Percentiles rank a stretch among this genome's conserved stretches.
These are phyloP conservation scores for Podospora fimiseda DNA, from an alignment of 495 filamentous ascomycete genomes.

Conservation along the genomic window DNA sequence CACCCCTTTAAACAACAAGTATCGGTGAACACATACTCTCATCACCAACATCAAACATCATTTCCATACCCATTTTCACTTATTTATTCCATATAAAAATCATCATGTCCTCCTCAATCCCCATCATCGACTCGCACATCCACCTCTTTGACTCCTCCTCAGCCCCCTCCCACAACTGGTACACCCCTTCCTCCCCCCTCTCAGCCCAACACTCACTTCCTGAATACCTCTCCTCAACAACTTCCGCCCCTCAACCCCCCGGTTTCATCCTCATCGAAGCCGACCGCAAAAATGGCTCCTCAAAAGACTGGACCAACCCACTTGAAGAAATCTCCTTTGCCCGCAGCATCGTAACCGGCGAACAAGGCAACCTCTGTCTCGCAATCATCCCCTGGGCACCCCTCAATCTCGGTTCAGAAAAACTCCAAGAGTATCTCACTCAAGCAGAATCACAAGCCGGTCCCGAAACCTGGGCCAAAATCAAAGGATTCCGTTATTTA, in stretches of 20 bases:
- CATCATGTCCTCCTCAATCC: constrained; percentile 17
- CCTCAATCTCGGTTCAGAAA: constrained; percentile 50
- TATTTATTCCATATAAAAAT: background rate
- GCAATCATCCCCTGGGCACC: constrained; percentile 82
- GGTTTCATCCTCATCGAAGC: constrained; percentile 80
- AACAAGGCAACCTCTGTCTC: constrained; percentile 50
- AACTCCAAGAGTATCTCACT: constrained; percentile 45
- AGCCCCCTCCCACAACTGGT: constrained; percentile 58
- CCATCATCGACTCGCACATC: constrained; percentile 78
- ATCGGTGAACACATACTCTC: too few relatives aligned
- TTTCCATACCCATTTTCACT: background rate
- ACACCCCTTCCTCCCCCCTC: constrained; percentile 50
- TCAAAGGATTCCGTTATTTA: constrained; percentile 70
- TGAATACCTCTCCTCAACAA: constrained; percentile 46
- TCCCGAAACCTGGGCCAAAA: constrained; percentile 35
- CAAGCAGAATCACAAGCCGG: constrained; percentile 46
- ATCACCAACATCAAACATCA: background rate
- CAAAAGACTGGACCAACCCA: constrained; percentile 45
- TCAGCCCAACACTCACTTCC: constrained; percentile 54
- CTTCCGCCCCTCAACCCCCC: constrained; percentile 31
- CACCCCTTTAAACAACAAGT: too few relatives aligned
- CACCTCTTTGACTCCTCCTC: constrained; percentile 72
- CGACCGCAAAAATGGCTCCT: constrained; percentile 58
- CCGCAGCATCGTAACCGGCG: constrained; percentile 55
- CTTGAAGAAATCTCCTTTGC: constrained; percentile 67